These are phyloP conservation scores for Agrocybe chaxingu DNA, from an alignment of 768 basidiomycete species.

Conservation along the genomic window DNA sequence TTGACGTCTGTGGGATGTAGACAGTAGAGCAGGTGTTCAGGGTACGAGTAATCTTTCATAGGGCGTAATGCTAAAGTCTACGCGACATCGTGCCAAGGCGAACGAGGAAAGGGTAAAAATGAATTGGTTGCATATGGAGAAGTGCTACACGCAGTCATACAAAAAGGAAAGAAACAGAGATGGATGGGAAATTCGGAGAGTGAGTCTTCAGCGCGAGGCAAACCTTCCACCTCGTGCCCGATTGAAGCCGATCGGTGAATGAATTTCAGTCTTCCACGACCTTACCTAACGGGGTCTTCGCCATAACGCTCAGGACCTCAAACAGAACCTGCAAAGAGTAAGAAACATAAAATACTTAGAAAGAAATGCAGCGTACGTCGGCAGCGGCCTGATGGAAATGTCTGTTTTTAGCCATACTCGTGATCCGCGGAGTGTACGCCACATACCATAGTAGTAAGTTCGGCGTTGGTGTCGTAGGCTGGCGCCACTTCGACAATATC, in stretches of 20 bases:
- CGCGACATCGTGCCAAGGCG: too few relatives aligned
- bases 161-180: background rate
- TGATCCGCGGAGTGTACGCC: conserved; percentile 7
- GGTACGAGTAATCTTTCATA: too few relatives aligned
- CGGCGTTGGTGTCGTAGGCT: conserved; percentile 62
- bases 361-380: conserved; percentile 28
- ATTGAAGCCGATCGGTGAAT: conserved; percentile 2
- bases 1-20: too few relatives aligned
- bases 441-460: conserved; percentile 28
- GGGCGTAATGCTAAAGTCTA: too few relatives aligned
- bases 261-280: conserved; percentile 16
- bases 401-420: conserved; percentile 7
- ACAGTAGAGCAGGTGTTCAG: too few relatives aligned
- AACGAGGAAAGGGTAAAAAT: background rate
- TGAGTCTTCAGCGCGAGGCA: conserved; percentile 5
- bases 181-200: conserved; percentile 8
- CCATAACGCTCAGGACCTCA: conserved; percentile 77
- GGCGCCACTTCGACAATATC: conserved; percentile 87
- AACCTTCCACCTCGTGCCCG: conserved; percentile 10
- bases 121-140: background rate
- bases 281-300: conserved; percentile 74
- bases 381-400: conserved; percentile 32
- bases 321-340: conserved; percentile 51
- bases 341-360: background rate
- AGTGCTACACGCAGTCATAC: background rate